phyloP scores from a whole-genome alignment of 306 rosid genomes.

The Alnus rubra region DNA sequence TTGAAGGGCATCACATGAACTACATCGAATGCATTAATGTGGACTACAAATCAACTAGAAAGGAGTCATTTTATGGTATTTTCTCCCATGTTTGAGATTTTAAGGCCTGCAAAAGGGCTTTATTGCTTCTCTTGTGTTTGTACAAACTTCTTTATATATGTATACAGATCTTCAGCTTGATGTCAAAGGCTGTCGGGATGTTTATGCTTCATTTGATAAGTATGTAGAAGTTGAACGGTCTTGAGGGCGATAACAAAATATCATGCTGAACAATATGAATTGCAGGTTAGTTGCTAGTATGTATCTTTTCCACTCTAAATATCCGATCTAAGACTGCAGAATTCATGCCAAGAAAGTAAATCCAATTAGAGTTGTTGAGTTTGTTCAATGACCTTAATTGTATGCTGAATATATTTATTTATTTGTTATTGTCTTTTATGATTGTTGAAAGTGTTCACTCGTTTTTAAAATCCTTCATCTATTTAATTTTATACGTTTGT shows the following conservation, averaged over 20 bases:
- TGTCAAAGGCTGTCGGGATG: constrained; percentile 97
- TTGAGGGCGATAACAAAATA: constrained; percentile 97
- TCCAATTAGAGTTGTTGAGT: neutral
- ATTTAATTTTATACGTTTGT: neutral
- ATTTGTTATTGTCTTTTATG: neutral
- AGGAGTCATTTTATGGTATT: constrained; percentile 97
- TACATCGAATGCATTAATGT: constrained; percentile 99
- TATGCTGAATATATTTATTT: neutral
- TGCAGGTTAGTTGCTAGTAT: constrained; percentile 68
- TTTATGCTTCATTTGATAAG: constrained; percentile 96
- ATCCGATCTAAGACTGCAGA: neutral
- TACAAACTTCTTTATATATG: constrained; percentile 31
- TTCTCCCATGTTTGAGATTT: constrained; percentile 4
- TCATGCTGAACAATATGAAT: constrained; percentile 93
- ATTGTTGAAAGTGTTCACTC: neutral
- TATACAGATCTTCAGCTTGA: constrained; percentile 95
- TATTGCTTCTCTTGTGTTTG: constrained; percentile 20
- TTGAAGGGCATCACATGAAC: constrained; percentile 99
- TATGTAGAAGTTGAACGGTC: constrained; percentile 97
- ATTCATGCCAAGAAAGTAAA: neutral
- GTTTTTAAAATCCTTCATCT: neutral
- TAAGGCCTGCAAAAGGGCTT: neutral
- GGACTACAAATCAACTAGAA: constrained; percentile 96
- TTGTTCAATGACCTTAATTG: neutral
- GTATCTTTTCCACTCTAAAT: neutral